Base-by-base conservation (phyloP, 2,329 filamentous ascomycete genomes). In the Epichloe coenophiala region DNA sequence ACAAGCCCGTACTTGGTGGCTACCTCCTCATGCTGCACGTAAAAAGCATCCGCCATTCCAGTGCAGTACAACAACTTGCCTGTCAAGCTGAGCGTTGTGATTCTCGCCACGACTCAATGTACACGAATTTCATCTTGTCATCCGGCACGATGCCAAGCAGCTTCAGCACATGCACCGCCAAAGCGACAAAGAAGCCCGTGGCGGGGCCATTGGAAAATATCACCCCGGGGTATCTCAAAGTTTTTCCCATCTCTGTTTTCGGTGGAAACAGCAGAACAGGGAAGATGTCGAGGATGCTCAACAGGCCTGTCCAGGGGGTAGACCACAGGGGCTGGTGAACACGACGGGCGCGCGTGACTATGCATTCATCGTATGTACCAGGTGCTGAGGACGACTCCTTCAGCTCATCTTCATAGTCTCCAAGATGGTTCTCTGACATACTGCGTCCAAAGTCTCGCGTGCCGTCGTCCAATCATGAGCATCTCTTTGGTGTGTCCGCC, bases 401-500 rank as follows among this genome's bases (percentile, higher is more conserved):
- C 3, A 70, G 61, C 17, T 63, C 62, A 2, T 62, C 56, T 54
- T 71, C 68, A 52, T 69, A 71, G 40, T 65, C 68, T 60, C 91
- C 80, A 49, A 95, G 84, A 43, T 83, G 77, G 17, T 75, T 68
- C 1, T 78, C 74, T 15, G 86, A 93, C 64, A 71, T 70, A n/a
- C n/a, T n/a, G n/a, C n/a, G n/a, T n/a, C 63, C 43, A 56, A 72
- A 73, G 39, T 68, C 67, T 52, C 71, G 72, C 61, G 77, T 78
- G 57, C 76, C 77, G 57, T 73, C 71, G 51, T 73, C 71, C 58
- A 98, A 96, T 86, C 61, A 84, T 81, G 55, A 95, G 75, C 86
- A 98, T 95, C 68, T 98, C 93, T 45, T 88, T 83, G 0, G 93
- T 96, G 68, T 98, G 93, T 1, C 93, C 93, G 35, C 93, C 93